Percentiles rank a stretch among this genome's conserved stretches.
Evolutionary conservation across 2,329 filamentous ascomycete genomes (phyloP).

Genomic region (Aureobasidium leucospermi): DNA sequence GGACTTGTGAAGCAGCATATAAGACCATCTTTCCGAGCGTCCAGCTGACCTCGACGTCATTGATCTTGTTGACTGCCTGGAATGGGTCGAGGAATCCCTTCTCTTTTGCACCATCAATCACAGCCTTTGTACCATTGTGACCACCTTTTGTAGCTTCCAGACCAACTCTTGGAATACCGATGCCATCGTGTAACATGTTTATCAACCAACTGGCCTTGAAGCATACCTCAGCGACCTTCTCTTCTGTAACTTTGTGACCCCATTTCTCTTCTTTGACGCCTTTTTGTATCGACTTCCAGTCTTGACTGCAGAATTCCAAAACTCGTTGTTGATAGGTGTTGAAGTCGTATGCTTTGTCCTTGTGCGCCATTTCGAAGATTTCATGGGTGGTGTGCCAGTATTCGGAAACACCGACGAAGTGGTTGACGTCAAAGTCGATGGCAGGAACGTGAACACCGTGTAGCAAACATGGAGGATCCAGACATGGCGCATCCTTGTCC

Average conservation of each 20-base stretch:
- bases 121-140: conserved; percentile 64
- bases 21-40: conserved; percentile 94
- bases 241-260: conserved; percentile 65
- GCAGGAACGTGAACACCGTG: conserved; percentile 88
- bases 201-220: conserved; percentile 99
- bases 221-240: conserved; percentile 78
- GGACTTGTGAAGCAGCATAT: conserved; percentile 84
- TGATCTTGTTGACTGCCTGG: conserved; percentile 86
- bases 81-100: conserved; percentile 79
- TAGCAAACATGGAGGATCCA: conserved; percentile 76
- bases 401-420: conserved; percentile 95
- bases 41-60: conserved; percentile 91
- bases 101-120: conserved; percentile 60
- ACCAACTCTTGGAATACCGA: conserved; percentile 81
- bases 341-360: conserved; percentile 79
- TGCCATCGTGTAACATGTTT: conserved; percentile 90
- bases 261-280: conserved; percentile 60
- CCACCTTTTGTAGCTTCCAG: conserved; percentile 50
- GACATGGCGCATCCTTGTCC: conserved; percentile 79
- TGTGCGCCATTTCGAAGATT: conserved; percentile 71
- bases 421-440: conserved; percentile 95
- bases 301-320: conserved; percentile 71
- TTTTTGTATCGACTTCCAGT: conserved; percentile 70
- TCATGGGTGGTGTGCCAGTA: conserved; percentile 99
- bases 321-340: conserved; percentile 82